Evolutionary conservation across 768 basidiomycete genomes (phyloP).

Genomic region (Suillus alpinus): DNA sequence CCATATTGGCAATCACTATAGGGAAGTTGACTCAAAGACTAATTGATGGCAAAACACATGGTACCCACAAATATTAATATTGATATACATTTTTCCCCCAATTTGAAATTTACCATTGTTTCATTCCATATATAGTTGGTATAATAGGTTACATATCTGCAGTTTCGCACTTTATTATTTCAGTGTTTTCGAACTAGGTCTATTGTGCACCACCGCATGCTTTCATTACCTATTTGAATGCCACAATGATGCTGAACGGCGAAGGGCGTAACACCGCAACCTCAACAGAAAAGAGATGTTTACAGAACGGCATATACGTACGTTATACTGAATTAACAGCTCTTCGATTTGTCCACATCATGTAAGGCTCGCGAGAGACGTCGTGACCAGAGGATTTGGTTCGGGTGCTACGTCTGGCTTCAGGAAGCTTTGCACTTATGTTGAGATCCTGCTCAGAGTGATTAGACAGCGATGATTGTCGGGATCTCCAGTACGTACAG

Average conservation of each 20-base stretch:
- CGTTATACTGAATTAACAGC: constrained; percentile 43
- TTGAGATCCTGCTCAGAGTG: constrained; percentile 56
- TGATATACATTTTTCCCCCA: no score
- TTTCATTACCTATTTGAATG: neutral
- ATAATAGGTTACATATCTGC: no score
- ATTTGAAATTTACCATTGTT: no score
- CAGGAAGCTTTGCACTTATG: constrained; percentile 66
- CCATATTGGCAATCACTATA: no score
- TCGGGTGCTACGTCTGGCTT: constrained; percentile 77
- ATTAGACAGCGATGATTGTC: constrained; percentile 10
- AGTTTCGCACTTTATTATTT: no score
- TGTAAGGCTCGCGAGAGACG: constrained; percentile 76
- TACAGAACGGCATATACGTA: neutral
- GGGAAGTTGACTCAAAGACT: no score
- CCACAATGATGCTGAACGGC: neutral
- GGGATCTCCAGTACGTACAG: constrained; percentile 47
- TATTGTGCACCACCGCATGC: neutral
- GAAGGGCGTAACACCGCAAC: neutral
- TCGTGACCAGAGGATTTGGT: constrained; percentile 60
- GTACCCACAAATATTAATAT: no score
- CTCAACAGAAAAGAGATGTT: constrained; percentile 1
- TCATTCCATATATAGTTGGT: no score
- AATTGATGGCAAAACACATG: no score
- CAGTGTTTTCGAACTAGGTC: neutral
- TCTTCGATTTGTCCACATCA: constrained; percentile 84